Evolutionary conservation across 306 rosid genomes (phyloP).

Genomic region (Neltuma alba): DNA sequence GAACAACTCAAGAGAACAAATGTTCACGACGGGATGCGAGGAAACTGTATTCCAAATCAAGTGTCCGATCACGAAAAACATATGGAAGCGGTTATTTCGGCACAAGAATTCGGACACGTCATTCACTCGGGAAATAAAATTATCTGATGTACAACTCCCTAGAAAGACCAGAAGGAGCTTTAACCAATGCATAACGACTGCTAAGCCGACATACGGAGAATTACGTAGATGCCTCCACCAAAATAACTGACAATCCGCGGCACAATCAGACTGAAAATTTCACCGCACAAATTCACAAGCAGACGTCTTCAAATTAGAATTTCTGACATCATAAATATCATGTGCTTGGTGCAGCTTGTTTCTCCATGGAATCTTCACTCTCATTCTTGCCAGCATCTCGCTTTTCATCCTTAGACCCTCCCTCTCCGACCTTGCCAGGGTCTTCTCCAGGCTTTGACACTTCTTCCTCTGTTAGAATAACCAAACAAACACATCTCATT

Average conservation of each 20-base stretch:
- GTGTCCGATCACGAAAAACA: too few species aligned
- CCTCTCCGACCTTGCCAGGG: constrained; percentile 5
- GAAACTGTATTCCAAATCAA: not conserved
- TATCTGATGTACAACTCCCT: constrained; percentile 46
- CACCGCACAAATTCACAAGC: constrained; percentile 32
- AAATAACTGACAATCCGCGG: not conserved
- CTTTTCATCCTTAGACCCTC: constrained; percentile 22
- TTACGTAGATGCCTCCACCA: constrained; percentile 6
- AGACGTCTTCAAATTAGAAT: constrained; percentile 20
- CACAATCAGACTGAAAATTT: constrained; percentile 28
- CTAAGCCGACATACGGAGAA: not conserved
- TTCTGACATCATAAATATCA: constrained; percentile 30
- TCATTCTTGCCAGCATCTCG: constrained; percentile 32
- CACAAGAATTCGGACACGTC: constrained; percentile 32
- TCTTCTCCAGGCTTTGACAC: constrained; percentile 56
- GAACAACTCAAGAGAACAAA: not conserved
- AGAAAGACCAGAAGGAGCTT: too few species aligned
- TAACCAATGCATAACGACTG: constrained; percentile 20
- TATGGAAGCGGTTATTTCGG: not conserved
- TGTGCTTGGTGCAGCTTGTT: constrained; percentile 46
- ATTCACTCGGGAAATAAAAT: constrained; percentile 31
- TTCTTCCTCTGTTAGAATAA: constrained; percentile 51
- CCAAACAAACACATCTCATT: not conserved
- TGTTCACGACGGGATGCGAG: too few species aligned
- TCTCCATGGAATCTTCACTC: constrained; percentile 43